Conservation (phyloP, 345 rosid genomes). For the Eucalyptus erythrocorys region DNA sequence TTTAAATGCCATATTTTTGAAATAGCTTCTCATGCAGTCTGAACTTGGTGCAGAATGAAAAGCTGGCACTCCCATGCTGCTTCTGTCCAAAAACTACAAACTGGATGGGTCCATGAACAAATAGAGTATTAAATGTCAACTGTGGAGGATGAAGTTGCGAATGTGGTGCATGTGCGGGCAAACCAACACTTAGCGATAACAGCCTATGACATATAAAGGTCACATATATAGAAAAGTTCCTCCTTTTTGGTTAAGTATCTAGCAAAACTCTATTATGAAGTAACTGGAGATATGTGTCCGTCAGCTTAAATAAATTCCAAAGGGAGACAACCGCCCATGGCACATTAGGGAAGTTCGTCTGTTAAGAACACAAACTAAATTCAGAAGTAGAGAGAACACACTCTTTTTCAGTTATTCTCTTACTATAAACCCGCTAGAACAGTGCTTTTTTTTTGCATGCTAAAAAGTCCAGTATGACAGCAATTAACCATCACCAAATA, state of each 20-base stretch:
- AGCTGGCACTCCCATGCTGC: background rate
- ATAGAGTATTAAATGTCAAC: background rate
- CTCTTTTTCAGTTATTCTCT: background rate
- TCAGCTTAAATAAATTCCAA: background rate
- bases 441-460: background rate
- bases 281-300: background rate
- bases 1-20: background rate
- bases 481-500: background rate
- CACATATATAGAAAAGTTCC: background rate
- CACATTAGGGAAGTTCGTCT: background rate
- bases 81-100: background rate
- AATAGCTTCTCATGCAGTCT: background rate
- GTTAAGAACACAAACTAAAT: background rate
- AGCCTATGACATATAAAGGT: background rate
- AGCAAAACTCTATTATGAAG: background rate
- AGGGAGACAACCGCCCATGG: background rate
- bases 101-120: background rate
- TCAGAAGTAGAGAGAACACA: background rate
- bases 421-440: background rate
- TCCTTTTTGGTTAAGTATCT: background rate
- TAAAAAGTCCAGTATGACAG: background rate
- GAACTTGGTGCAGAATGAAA: background rate
- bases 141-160: background rate
- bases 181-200: background rate
- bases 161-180: background rate